Evolutionary conservation across 257 asterid genomes (phyloP).

Genomic region (Fraxinus anomala): DNA sequence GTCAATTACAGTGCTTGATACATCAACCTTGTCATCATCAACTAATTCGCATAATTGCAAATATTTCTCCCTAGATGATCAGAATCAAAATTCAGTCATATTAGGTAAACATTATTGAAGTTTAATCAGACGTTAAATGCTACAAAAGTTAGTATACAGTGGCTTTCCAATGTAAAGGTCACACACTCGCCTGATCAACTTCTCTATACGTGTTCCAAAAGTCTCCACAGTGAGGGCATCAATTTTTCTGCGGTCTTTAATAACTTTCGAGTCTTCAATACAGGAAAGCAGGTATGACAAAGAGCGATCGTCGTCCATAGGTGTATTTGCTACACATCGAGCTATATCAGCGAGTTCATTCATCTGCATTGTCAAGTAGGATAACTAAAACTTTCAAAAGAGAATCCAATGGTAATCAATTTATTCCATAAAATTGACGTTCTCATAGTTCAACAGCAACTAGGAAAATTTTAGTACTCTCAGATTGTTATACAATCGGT

Average conservation of each 20-base stretch:
- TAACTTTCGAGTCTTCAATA: constrained; percentile 94
- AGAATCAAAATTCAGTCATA: neutral
- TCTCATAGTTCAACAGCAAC: neutral
- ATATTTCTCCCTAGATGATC: constrained; percentile 80
- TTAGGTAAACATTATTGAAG: constrained; percentile 32
- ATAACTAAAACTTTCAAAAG: neutral
- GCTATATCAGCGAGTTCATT: constrained; percentile 97
- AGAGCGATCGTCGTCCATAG: constrained; percentile 85
- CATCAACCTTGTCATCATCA: constrained; percentile 91
- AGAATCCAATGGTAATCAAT: constrained; percentile 7
- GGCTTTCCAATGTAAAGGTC: constrained; percentile 19
- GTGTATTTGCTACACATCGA: constrained; percentile 90
- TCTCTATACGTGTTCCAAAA: constrained; percentile 97
- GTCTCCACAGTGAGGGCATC: constrained; percentile 96
- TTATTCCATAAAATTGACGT: neutral
- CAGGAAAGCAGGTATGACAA: constrained; percentile 80
- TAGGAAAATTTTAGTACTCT: neutral
- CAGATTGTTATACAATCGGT: neutral
- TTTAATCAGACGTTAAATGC: constrained; percentile 17
- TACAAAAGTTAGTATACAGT: constrained; percentile 13
- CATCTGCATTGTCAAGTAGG: constrained; percentile 51
- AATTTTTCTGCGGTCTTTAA: constrained; percentile 77
- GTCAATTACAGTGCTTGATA: constrained; percentile 84
- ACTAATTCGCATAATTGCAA: constrained; percentile 91
- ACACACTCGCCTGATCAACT: constrained; percentile 68